phyloP scores from a whole-genome alignment of 1,284 basidiomycete species.

The Ceratobasidium sp. region DNA sequence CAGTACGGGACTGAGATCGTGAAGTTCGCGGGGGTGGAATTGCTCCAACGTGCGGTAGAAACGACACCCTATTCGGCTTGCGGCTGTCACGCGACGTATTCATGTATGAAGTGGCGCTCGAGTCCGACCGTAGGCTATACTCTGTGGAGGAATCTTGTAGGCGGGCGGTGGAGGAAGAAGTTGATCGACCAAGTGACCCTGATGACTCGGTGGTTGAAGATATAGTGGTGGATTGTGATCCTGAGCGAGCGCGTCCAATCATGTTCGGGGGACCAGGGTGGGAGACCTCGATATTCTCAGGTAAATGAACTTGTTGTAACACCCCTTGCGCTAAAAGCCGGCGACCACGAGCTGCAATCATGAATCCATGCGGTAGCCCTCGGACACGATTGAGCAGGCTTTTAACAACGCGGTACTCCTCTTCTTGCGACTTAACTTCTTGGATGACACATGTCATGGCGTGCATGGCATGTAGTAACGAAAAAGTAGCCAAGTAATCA shows the following conservation, averaged over 20 bases:
- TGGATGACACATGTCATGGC: constrained; percentile 80
- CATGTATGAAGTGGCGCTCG: constrained; percentile 40
- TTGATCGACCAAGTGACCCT: constrained; percentile 44
- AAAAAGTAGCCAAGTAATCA: constrained; percentile 76
- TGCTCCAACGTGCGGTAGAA: constrained; percentile 18
- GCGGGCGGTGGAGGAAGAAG: constrained; percentile 6
- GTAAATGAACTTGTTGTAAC: constrained; percentile 60
- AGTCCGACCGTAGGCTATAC: constrained; percentile 39
- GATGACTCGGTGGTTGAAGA: constrained; percentile 37
- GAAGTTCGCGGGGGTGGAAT: constrained; percentile 39
- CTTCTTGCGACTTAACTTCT: constrained; percentile 86
- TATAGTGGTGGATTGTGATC: constrained; percentile 40
- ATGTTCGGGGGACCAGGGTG: background rate
- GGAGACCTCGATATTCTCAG: constrained; percentile 42
- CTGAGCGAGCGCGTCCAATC: constrained; percentile 17
- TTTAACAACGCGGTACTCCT: constrained; percentile 82
- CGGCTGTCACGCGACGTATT: background rate
- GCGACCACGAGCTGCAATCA: constrained; percentile 77
- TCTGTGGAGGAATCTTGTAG: constrained; percentile 22
- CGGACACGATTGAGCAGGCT: constrained; percentile 71
- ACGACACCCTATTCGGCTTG: background rate
- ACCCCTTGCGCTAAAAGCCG: constrained; percentile 78
- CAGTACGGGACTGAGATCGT: constrained; percentile 13
- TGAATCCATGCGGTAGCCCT: constrained; percentile 68
- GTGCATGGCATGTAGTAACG: constrained; percentile 73